phyloP scores from a whole-genome alignment of 306 rosid species.

The Pyrus pyrifolia region DNA sequence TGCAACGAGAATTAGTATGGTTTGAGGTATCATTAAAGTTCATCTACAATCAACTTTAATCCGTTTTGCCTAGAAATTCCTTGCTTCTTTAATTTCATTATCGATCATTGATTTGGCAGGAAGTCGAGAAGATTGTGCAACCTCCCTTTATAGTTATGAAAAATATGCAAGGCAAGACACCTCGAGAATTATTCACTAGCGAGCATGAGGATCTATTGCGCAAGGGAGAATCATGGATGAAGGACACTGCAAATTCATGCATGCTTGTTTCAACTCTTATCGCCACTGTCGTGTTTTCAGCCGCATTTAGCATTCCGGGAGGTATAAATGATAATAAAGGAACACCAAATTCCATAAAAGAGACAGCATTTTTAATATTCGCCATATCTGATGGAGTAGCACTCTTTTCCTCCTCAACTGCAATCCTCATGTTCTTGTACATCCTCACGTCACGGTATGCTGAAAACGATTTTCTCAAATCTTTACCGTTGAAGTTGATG shows the following conservation, averaged over 20 bases:
- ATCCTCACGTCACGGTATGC: constrained; percentile 45
- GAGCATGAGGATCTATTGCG: constrained; percentile 19
- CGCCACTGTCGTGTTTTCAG: constrained; percentile 41
- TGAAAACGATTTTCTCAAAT: constrained; percentile 33
- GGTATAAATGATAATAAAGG: constrained; percentile 17
- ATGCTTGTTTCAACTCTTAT: constrained; percentile 45
- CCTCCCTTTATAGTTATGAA: constrained; percentile 15
- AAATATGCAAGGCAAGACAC: constrained; percentile 17
- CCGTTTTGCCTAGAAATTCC: background rate
- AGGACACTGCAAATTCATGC: constrained; percentile 37
- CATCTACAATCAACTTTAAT: background rate
- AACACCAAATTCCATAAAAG: background rate
- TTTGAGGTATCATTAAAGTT: constrained; percentile 10
- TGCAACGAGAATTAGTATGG: constrained; percentile 28
- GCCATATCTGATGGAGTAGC: constrained; percentile 34
- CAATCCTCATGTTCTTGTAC: constrained; percentile 40
- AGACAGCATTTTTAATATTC: constrained; percentile 2
- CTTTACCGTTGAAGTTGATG: constrained; percentile 39
- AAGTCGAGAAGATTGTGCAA: constrained; percentile 38
- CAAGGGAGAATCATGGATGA: constrained; percentile 51
- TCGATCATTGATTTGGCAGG: constrained; percentile 14
- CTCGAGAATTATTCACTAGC: constrained; percentile 27
- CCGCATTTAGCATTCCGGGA: constrained; percentile 40
- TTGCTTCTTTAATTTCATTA: background rate
- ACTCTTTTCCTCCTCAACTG: constrained; percentile 34